Base-by-base conservation (phyloP, 2,329 filamentous ascomycete species). In the Xylaria sp. region DNA sequence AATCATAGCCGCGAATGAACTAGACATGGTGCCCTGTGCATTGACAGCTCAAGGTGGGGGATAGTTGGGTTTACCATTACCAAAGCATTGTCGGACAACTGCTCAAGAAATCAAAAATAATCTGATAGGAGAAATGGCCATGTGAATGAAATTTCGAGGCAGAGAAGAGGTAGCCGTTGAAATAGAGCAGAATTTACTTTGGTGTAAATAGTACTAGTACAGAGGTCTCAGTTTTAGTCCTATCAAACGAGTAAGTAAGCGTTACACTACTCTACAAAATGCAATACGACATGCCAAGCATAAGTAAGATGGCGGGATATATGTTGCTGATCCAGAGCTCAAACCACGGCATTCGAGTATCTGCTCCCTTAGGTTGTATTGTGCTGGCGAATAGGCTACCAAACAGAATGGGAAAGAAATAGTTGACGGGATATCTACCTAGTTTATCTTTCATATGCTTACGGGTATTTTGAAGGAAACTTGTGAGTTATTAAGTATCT, bases 21-120 rank as follows among this genome's bases (percentile, higher is more conserved):
- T 17, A 38, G 44, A 15, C 44, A 59, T 25, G 31, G 31, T 17
- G n/a, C 44, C 29, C 44, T 22, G 42, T 49, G 27, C 42, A 58
- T 45, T 44, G 36, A 58, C 25, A 42, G 17, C 33, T 39, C 7
- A 11, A 50, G 57, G 22, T 55, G 53, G 33, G 51, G 51, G 33
- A 25, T 39, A 17, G n/a, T 20, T 27, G 47, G 20, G 17, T 7
- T 22, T 29, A 15, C 15, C 27, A n/a, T 50, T 15, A 49, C 13
- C 22, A 50, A 3, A 33, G 47, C 5, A 49, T 27, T 31, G 15
- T 31, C 13, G 47, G 25, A 31, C 15, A 29, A 50, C 47, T 49
- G 2, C 5, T 27, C 4, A 5, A 49, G 22, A 13, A 49, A 25
- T 15, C 5, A 29, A 27, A 27, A 9, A 29, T 29, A n/a, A 31